These are phyloP conservation scores for Neurospora hispaniola DNA, from an alignment of 495 filamentous ascomycete genomes.

Conservation along the genomic window DNA sequence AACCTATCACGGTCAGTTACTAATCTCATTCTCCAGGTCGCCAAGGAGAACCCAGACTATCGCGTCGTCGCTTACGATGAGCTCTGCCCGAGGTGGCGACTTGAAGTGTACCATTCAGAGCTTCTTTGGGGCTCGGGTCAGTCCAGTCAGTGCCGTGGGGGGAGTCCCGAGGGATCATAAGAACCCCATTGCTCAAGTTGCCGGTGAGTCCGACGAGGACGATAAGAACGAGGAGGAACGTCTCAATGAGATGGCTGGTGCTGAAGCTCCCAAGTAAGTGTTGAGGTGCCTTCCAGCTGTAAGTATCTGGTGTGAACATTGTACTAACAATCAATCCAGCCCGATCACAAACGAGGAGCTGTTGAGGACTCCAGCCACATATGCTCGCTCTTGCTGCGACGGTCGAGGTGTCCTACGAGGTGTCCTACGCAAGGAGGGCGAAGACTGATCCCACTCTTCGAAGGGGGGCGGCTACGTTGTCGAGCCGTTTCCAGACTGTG, in stretches of 20 bases:
- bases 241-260: conserved; percentile 48
- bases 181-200: neutral
- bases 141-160: neutral
- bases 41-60: neutral
- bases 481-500: neutral
- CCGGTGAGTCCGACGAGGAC: neutral
- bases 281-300: conserved; percentile 3
- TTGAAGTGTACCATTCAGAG: neutral
- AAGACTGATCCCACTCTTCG: too few relatives aligned
- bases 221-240: conserved; percentile 23
- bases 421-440: too few relatives aligned
- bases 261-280: conserved; percentile 37
- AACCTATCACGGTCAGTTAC: neutral
- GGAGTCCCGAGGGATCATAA: neutral
- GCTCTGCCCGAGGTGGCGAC: neutral
- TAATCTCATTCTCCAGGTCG: neutral
- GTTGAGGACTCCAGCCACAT: too few relatives aligned
- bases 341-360: neutral
- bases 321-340: neutral
- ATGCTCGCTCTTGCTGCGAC: too few relatives aligned
- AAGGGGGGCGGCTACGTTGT: neutral
- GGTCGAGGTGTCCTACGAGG: too few relatives aligned
- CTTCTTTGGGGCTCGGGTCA: neutral
- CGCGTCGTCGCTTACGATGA: neutral
- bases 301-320: conserved; percentile 11